Base-by-base conservation (phyloP, 306 rosid genomes). In the Trifolium pratense region DNA sequence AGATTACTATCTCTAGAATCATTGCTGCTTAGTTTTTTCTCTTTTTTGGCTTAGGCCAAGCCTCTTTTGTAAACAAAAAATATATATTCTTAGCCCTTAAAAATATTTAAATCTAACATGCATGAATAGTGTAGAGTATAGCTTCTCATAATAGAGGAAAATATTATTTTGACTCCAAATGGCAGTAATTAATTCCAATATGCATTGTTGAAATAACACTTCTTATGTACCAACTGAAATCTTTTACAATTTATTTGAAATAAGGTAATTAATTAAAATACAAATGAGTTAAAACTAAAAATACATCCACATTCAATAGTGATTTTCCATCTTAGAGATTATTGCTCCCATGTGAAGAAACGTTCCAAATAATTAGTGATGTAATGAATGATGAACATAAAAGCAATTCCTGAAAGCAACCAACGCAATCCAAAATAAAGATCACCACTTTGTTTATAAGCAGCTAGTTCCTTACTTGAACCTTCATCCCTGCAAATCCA, bases 321-420 rank as follows among this genome's bases (percentile, higher is more conserved):
- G 78, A 71, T 65, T n/a, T n/a, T 73, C n/a, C 29, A 17, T 83
- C 71, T 34, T 59, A 59, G 51, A 63, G 9, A 77, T 70, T 18
- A 48, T 6, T 79, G 62, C 73, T 57, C 71, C 79, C 83, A 23
- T 49, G 62, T 70, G 81, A 70, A 74, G 4, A 81, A 15, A 59
- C 1, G 63, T 5, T 84, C 79, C 70, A 84, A 34, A 66, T 65
- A 70, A 59, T 77, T 59, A 0, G 75, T 34, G 46, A 74, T 16
- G 66, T 74, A 87, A 76, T 79, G 88, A 56, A 76, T 13, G 46
- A 77, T 15, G 26, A 80, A 37, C 25, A 79, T 16, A 20, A 49
- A 53, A 34, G 80, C 84, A 80, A 88, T 10, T 12, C 84, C 8
- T 71, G 69, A 56, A 78, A 79, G 57, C 85, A 80, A 59, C 83